Evolutionary conservation across 345 rosid genomes (phyloP).

Genomic region (Acer campestre): DNA sequence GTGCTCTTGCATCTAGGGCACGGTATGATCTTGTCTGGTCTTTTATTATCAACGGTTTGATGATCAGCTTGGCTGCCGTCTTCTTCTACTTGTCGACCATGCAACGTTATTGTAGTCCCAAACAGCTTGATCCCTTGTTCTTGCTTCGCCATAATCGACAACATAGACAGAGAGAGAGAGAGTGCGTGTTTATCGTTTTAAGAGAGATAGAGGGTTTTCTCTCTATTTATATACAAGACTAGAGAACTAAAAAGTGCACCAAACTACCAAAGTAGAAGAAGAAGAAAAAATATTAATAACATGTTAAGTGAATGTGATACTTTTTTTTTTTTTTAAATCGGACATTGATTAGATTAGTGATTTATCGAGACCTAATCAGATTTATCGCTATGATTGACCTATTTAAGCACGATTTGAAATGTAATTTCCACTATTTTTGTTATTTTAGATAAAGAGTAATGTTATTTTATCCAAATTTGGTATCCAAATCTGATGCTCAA

Average conservation of each 20-base stretch:
- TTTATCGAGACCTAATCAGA: too few species aligned
- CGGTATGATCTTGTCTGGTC: constrained; percentile 84
- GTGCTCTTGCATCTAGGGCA: constrained; percentile 96
- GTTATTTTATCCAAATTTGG: too few species aligned
- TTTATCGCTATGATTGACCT: too few species aligned
- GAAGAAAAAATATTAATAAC: not conserved
- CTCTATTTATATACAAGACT: constrained; percentile 9
- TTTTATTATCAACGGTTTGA: constrained; percentile 55
- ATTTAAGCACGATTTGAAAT: too few species aligned
- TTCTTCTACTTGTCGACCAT: constrained; percentile 44
- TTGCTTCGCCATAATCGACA: constrained; percentile 48
- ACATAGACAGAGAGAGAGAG: constrained; percentile 12
- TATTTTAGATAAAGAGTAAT: too few species aligned
- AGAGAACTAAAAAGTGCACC: not conserved
- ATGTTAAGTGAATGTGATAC: too few species aligned
- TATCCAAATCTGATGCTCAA: too few species aligned
- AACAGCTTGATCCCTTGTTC: constrained; percentile 85
- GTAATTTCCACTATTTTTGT: too few species aligned
- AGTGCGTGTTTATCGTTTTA: not conserved
- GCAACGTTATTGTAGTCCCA: constrained; percentile 72
- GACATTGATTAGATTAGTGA: too few species aligned
- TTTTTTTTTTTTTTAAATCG: too few species aligned
- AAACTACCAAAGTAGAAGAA: not conserved
- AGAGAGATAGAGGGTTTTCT: not conserved
- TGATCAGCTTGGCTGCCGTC: constrained; percentile 36